These are phyloP conservation scores for Emmonsiellopsis sp. DNA, from an alignment of 2,329 filamentous ascomycete species.

Conservation along the genomic window DNA sequence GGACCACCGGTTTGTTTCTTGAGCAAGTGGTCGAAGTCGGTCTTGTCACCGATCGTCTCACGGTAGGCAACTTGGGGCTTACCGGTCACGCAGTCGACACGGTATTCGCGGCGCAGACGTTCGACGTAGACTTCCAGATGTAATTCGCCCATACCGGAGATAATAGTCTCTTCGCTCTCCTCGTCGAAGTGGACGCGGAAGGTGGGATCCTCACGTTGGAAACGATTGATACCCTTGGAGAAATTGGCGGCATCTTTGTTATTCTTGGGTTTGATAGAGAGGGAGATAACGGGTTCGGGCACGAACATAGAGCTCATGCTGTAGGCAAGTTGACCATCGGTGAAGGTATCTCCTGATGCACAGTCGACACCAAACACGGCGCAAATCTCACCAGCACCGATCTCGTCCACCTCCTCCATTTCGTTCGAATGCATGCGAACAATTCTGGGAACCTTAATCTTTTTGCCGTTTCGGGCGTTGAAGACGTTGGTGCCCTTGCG, in stretches of 20 bases:
- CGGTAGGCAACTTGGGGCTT: constrained; percentile 95
- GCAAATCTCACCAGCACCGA: constrained; percentile 95
- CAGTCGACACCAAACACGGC: constrained; percentile 98
- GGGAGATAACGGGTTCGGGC: constrained; percentile 93
- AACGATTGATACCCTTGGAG: constrained; percentile 96
- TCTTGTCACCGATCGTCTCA: constrained; percentile 73
- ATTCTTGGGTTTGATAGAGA: constrained; percentile 94
- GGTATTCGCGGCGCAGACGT: constrained; percentile 93
- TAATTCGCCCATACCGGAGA: constrained; percentile 95
- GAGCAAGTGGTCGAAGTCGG: constrained; percentile 85
- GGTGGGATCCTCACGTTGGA: constrained; percentile 95
- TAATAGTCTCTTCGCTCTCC: constrained; percentile 93
- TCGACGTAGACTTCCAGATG: constrained; percentile 97
- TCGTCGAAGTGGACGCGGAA: constrained; percentile 89
- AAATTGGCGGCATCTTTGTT: constrained; percentile 89
- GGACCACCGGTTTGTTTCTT: constrained; percentile 94
- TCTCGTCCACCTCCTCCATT: constrained; percentile 91
- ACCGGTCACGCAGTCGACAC: constrained; percentile 89
- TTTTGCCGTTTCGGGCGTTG: constrained; percentile 91
- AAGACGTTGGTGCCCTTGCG: constrained; percentile 83
- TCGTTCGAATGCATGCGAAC: constrained; percentile 99
- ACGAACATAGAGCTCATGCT: constrained; percentile 97
- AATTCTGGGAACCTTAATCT: constrained; percentile 91
- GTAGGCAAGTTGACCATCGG: constrained; percentile 84
- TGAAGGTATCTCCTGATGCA: constrained; percentile 96